Evolutionary conservation across 2,329 filamentous ascomycete species (phyloP).

Genomic region (Hymenotorrendiella dingleyae): DNA sequence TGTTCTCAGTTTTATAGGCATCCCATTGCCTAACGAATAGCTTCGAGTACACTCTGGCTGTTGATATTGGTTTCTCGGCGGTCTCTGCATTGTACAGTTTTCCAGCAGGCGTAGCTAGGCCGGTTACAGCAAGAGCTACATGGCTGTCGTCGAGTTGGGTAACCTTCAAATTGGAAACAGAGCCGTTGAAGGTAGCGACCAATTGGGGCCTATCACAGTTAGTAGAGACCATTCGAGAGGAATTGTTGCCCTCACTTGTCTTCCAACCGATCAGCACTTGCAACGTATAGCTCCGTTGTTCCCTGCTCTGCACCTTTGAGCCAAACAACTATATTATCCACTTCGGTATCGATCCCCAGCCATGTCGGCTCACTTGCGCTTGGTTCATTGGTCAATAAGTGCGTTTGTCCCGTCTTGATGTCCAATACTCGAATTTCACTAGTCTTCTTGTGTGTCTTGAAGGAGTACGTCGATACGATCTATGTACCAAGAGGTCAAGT

Average conservation of each 20-base stretch:
- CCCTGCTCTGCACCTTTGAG: slow-evolving; percentile 49
- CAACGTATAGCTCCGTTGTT: slow-evolving; percentile 25
- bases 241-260: slow-evolving; percentile 13
- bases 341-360: no score
- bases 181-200: slow-evolving; percentile 44
- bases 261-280: slow-evolving; percentile 22
- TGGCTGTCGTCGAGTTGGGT: slow-evolving; percentile 44
- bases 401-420: slow-evolving; percentile 58
- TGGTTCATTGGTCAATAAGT: slow-evolving; percentile 57
- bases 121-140: slow-evolving; percentile 53
- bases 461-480: slow-evolving; percentile 73
- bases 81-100: slow-evolving; percentile 60
- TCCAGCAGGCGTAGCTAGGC: slow-evolving; percentile 62
- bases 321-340: slow-evolving; percentile 26
- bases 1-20: slow-evolving; percentile 62
- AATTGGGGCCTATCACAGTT: slow-evolving; percentile 35
- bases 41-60: slow-evolving; percentile 65
- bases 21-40: slow-evolving; percentile 84
- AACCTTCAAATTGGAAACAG: slow-evolving; percentile 53
- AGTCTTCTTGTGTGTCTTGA: slow-evolving; percentile 64
- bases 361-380: slow-evolving; percentile 68
- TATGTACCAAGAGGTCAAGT: no score
- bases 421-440: slow-evolving; percentile 67
- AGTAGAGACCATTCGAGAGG: slow-evolving; percentile 1
- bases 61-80: slow-evolving; percentile 53